Conservation (phyloP, 305 asterid species). For the Solanum hybrid region DNA sequence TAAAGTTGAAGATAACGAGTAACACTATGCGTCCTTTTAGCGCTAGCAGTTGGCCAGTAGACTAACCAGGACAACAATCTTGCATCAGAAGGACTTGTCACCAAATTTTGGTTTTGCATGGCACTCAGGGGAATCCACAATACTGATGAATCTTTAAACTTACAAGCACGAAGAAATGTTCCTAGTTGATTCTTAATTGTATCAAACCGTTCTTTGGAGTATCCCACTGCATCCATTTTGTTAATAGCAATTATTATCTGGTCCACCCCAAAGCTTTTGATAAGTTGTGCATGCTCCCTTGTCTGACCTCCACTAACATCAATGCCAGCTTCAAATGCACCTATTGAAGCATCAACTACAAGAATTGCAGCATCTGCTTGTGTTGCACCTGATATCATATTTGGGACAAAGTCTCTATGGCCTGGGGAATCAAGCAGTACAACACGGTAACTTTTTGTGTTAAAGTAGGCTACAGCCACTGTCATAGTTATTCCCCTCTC, state of each 20-base stretch:
- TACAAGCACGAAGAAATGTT: constrained; percentile 64
- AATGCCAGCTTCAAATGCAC: constrained; percentile 92
- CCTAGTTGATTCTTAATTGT: constrained; percentile 64
- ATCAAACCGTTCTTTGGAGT: constrained; percentile 76
- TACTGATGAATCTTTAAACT: constrained; percentile 70
- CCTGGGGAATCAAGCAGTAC: constrained; percentile 98
- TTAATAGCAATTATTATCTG: constrained; percentile 79
- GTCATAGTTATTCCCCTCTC: constrained; percentile 99
- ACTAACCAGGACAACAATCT: constrained; percentile 69
- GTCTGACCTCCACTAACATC: constrained; percentile 84
- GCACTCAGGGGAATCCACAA: constrained; percentile 87
- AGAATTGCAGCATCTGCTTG: constrained; percentile 99
- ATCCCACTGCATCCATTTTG: constrained; percentile 89
- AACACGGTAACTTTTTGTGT: constrained; percentile 56
- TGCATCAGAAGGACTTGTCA: constrained; percentile 38
- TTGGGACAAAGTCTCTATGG: constrained; percentile 93
- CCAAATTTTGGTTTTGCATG: constrained; percentile 85
- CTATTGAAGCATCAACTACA: constrained; percentile 83
- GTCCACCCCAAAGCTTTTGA: constrained; percentile 94
- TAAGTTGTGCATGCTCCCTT: constrained; percentile 82
- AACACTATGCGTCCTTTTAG: neutral
- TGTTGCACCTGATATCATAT: constrained; percentile 98
- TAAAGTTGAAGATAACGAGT: neutral
- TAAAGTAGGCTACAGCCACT: constrained; percentile 88
- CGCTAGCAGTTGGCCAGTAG: neutral